Evolutionary conservation across 352 stramenopile genomes (phyloP).

Genomic region (Poterioochromonas sp.): DNA sequence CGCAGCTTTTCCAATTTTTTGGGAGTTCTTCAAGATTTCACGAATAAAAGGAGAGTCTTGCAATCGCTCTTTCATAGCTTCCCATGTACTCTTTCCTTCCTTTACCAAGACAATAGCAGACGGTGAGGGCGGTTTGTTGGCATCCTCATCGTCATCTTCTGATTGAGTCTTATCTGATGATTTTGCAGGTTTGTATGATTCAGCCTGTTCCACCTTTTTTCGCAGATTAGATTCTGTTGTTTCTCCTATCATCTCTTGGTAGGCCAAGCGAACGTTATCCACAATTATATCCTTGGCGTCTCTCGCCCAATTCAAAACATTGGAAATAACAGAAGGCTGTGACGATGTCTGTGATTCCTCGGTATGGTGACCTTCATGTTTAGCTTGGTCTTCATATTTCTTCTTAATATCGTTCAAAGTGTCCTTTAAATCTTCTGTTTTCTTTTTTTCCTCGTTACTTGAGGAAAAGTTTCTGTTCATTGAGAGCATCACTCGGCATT

Average conservation of each 20-base stretch:
- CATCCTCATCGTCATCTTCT: slow-evolving; percentile 9
- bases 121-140: no score
- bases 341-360: not conserved
- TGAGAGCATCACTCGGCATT: no score
- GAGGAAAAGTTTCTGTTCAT: no score
- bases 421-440: not conserved
- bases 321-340: not conserved
- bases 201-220: not conserved
- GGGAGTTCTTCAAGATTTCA: slow-evolving; percentile 1
- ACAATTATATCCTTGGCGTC: no score
- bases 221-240: not conserved
- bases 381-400: not conserved
- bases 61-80: slow-evolving; percentile 4
- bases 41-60: slow-evolving; percentile 15
- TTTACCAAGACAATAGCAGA: slow-evolving; percentile 22
- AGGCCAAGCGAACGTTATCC: not conserved
- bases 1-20: not conserved
- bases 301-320: no score
- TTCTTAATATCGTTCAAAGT: not conserved
- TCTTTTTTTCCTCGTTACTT: no score
- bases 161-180: not conserved
- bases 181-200: not conserved
- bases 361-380: not conserved
- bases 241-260: not conserved
- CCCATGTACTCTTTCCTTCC: slow-evolving; percentile 4